Evolutionary conservation across 1,284 basidiomycete genomes (phyloP), one percentile per base, ranked within the genome.

Genomic region (Leccinum huronense): DNA sequence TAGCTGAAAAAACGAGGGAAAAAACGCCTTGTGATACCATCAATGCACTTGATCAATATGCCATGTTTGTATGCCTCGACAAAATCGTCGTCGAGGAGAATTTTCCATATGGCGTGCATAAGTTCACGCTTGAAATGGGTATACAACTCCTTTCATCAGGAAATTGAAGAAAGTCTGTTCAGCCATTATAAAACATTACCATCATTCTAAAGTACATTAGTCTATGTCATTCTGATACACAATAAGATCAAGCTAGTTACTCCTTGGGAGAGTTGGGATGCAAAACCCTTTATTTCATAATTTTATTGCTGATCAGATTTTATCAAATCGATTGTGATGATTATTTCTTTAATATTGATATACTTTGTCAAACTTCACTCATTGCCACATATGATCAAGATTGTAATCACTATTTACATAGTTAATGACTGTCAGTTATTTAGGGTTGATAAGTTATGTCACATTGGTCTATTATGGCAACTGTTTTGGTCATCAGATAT

Each of bases 1-100:
- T 75, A 76, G 0, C 68, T 72, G 10, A 72, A 71, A 19, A 76
- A 70, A 0, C 65, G 58, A 16, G 67, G 69, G 34, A 66, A 76
- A 1, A 73, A n/a, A 1, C 62, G 54, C 1, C 70, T 58, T 0
- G 10, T 19, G 2, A 72, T 66, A 3, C 65, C 65, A 55, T 77
- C 70, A 16, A 33, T 30, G 55, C 68, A 76, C 30, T 31, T 19
- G 1, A 75, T 64, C 2, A 74, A 58, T 10, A 75, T 70, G 0
- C 78, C 75, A 60, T 75, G 60, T 14, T 63, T 45, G 58, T 75
- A 79, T 1, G 55, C 62, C 3, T 57, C 13, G 1, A 58, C 11
- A 7, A 64, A 42, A 0, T 40, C 14, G 0, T 31, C 10, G 1
- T 63, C 23, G 0, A 63, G 31, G 2, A 63, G 55, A 1, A 63